phyloP scores from a whole-genome alignment of 306 rosid species.

The Fagus crenata region DNA sequence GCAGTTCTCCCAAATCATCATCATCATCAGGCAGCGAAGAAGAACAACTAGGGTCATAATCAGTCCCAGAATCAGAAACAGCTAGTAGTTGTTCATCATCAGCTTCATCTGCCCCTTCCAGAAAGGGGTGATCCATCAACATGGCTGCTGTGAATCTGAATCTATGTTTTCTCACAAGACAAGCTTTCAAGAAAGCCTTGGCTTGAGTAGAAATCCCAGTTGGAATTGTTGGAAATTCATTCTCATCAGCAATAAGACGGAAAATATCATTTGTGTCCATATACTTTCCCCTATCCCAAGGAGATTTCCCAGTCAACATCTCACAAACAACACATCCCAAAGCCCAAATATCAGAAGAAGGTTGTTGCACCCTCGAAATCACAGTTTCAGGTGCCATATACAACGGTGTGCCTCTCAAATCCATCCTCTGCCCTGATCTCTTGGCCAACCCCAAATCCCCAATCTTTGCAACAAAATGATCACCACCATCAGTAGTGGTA shows the following conservation, averaged over 20 bases:
- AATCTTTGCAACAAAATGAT: conserved; percentile 24
- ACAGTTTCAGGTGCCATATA: conserved; percentile 36
- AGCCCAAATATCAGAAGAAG: conserved; percentile 39
- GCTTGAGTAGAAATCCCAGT: conserved; percentile 18
- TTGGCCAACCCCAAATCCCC: conserved; percentile 30
- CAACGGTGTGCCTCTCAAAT: conserved; percentile 24
- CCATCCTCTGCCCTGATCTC: background rate
- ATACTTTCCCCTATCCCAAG: conserved; percentile 19
- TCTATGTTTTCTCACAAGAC: conserved; percentile 22
- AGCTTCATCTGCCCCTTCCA: background rate
- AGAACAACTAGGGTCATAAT: background rate
- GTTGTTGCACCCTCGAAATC: conserved; percentile 6
- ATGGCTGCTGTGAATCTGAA: conserved; percentile 35
- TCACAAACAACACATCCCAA: conserved; percentile 31
- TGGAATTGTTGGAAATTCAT: conserved; percentile 14
- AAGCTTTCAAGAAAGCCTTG: conserved; percentile 26
- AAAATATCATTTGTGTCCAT: background rate
- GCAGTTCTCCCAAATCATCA: background rate
- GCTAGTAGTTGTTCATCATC: background rate
- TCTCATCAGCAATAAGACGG: conserved; percentile 4
- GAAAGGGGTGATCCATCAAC: conserved; percentile 25
- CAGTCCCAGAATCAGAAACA: background rate
- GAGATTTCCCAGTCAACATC: conserved; percentile 28
- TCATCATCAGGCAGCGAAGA: background rate
- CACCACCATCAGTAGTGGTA: background rate